These are phyloP conservation scores for Symbiodinium natans DNA, from an alignment of 73 alveolate species.

Conservation along the genomic window DNA sequence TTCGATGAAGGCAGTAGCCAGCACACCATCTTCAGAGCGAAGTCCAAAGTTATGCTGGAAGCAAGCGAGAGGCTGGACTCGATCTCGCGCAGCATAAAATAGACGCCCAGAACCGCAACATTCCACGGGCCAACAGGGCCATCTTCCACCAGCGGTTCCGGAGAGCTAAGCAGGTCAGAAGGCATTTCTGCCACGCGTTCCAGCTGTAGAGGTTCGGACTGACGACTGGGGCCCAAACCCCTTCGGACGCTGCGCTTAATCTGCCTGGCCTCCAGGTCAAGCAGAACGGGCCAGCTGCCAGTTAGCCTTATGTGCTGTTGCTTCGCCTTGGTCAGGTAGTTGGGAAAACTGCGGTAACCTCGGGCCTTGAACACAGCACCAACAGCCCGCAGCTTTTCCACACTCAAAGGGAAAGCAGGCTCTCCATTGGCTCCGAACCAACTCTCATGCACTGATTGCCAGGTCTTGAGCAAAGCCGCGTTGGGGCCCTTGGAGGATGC, in stretches of 20 bases:
- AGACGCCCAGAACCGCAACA: not conserved
- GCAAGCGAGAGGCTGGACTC: not conserved
- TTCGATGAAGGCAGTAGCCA: not conserved
- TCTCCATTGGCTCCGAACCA: not conserved
- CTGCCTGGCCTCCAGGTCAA: not conserved
- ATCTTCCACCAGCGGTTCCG: not conserved
- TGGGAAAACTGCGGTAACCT: constrained; percentile 35
- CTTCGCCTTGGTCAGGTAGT: constrained; percentile 49
- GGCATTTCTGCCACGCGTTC: not conserved
- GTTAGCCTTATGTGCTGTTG: not conserved
- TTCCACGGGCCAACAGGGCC: constrained; percentile 6
- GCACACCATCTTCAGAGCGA: not conserved
- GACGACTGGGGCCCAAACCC: not conserved
- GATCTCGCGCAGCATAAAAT: constrained; percentile 23
- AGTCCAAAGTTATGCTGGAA: not conserved
- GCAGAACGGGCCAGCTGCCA: not conserved
- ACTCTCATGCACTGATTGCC: not conserved
- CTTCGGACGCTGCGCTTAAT: not conserved
- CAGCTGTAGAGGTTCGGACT: not conserved
- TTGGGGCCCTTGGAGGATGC: constrained; percentile 27
- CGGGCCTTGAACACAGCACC: constrained; percentile 47
- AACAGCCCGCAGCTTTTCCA: constrained; percentile 2
- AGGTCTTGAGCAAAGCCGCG: not conserved
- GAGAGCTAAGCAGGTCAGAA: not conserved
- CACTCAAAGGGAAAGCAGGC: constrained; percentile 15